These are phyloP conservation scores for Russula sp. DNA, from an alignment of 768 basidiomycete species.

Conservation along the genomic window DNA sequence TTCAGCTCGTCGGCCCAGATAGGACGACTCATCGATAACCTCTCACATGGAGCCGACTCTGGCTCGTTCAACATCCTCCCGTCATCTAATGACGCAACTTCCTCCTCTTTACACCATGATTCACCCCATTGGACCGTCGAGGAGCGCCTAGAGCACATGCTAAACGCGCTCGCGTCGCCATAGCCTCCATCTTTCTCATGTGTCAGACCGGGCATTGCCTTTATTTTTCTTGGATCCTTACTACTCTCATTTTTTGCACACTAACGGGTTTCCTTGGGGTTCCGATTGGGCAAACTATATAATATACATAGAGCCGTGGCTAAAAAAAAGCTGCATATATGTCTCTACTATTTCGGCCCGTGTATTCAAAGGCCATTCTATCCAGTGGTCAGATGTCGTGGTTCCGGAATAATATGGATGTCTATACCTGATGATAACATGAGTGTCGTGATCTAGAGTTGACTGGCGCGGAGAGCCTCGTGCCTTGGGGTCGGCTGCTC, in stretches of 20 bases:
- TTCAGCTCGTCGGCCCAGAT: conserved; percentile 76
- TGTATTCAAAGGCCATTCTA: conserved; percentile 10
- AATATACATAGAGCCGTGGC: conserved; percentile 16
- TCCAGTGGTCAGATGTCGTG: conserved; percentile 17
- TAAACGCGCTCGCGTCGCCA: conserved; percentile 41
- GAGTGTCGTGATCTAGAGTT: not conserved
- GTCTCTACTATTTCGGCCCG: conserved; percentile 20
- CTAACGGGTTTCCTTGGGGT: conserved; percentile 7
- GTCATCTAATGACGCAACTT: conserved; percentile 31
- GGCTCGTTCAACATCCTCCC: conserved; percentile 79
- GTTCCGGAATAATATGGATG: not conserved
- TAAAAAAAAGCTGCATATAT: conserved; percentile 27
- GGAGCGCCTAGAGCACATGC: conserved; percentile 72
- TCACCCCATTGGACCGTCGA: conserved; percentile 68
- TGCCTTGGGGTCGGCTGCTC: conserved; percentile 84
- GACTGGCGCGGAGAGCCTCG: conserved; percentile 55
- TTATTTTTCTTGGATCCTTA: conserved; percentile 11
- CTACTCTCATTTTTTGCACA: conserved; percentile 12
- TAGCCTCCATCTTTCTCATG: conserved; percentile 31
- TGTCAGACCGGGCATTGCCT: conserved; percentile 14
- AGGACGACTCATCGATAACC: conserved; percentile 76
- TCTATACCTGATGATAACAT: conserved; percentile 1
- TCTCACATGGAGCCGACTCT: conserved; percentile 78
- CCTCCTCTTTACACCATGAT: conserved; percentile 45
- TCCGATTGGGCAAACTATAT: conserved; percentile 17